Conservation (phyloP, 352 stramenopile species). For the Phytophthora citrophthora region DNA sequence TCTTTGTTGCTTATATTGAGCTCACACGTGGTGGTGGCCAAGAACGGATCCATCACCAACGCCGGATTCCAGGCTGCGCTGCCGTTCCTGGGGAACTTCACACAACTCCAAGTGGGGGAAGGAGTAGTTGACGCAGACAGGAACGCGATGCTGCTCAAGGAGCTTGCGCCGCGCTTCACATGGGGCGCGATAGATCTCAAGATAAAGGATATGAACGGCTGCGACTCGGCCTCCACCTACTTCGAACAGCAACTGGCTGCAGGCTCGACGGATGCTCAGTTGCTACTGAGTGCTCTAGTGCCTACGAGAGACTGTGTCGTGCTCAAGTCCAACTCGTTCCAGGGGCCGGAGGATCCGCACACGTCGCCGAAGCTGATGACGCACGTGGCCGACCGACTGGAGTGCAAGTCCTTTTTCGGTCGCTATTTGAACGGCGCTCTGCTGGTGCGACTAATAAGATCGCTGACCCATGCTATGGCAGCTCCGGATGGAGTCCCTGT, state of each 20-base stretch:
- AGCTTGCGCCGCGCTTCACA: constrained; percentile 62
- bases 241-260: constrained; percentile 66
- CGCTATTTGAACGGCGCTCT: constrained; percentile 62
- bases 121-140: constrained; percentile 21
- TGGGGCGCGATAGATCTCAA: constrained; percentile 81
- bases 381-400: constrained; percentile 54
- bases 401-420: constrained; percentile 73
- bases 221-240: constrained; percentile 65
- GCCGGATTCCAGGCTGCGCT: constrained; percentile 50
- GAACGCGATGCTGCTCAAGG: constrained; percentile 55
- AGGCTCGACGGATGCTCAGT: constrained; percentile 54
- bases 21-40: constrained; percentile 63
- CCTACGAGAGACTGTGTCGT: constrained; percentile 61
- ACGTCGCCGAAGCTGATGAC: constrained; percentile 66
- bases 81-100: constrained; percentile 57
- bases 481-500: constrained; percentile 37
- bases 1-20: constrained; percentile 62
- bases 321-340: constrained; percentile 63
- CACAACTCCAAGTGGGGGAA: constrained; percentile 51
- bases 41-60: constrained; percentile 41
- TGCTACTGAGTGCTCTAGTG: constrained; percentile 52
- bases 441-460: constrained; percentile 58
- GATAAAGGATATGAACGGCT: constrained; percentile 80
- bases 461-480: constrained; percentile 50
- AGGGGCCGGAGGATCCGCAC: constrained; percentile 42